These are phyloP conservation scores for Tilletia horrida DNA, from an alignment of 1,284 basidiomycete species.

Conservation along the genomic window DNA sequence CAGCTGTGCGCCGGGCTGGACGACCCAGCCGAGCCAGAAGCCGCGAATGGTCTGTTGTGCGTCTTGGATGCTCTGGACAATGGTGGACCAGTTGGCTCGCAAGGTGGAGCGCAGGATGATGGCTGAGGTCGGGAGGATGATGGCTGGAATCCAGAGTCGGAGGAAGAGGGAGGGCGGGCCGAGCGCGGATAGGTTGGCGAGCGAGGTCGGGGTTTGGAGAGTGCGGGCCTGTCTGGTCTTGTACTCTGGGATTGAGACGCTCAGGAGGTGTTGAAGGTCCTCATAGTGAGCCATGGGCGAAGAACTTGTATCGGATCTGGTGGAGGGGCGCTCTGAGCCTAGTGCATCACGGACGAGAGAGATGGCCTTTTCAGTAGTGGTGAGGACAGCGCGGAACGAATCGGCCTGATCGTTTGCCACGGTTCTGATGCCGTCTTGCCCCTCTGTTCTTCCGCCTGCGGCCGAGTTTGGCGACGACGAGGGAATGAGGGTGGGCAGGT, in stretches of 20 bases:
- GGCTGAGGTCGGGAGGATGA: conserved; percentile 29
- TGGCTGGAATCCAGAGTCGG: conserved; percentile 10
- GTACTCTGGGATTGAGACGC: not conserved
- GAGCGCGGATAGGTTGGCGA: conserved; percentile 15
- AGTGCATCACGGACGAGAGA: not conserved
- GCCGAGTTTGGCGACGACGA: conserved; percentile 14
- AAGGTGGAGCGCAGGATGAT: conserved; percentile 30
- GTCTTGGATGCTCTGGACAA: conserved; percentile 60
- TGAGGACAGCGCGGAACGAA: not conserved
- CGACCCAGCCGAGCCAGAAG: conserved; percentile 79
- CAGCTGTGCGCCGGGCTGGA: conserved; percentile 80
- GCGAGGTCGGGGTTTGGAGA: not conserved
- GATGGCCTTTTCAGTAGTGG: not conserved
- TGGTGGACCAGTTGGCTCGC: conserved; percentile 38
- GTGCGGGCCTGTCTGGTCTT: not conserved
- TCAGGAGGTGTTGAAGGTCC: not conserved
- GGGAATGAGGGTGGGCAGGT: conserved; percentile 44
- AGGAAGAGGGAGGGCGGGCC: conserved; percentile 5
- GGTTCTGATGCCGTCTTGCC: not conserved
- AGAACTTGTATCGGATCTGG: not conserved
- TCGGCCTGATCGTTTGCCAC: not conserved
- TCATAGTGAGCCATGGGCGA: not conserved
- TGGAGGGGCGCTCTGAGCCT: not conserved
- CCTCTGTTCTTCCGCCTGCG: not conserved
- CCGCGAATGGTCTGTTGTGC: conserved; percentile 68